Conservation (phyloP, 2,329 filamentous ascomycete genomes). For the Ascochyta clinopodiicola region DNA sequence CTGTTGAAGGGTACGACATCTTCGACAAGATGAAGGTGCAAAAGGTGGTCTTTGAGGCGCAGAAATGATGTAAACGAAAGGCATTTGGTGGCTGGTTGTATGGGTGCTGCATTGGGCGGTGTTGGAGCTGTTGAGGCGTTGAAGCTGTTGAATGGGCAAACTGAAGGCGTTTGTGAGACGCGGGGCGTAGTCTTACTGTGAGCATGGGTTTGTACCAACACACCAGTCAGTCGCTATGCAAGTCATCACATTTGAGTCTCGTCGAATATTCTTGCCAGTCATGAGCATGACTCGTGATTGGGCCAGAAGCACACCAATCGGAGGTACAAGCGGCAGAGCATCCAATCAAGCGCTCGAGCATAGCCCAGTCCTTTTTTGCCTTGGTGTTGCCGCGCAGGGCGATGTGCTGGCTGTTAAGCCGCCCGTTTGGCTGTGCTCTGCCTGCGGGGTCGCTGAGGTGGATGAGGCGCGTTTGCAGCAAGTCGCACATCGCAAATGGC, state of each 20-base stretch:
- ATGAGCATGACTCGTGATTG: slow-evolving; percentile 10
- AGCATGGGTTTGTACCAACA: background rate
- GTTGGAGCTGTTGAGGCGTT: background rate
- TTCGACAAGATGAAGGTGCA: slow-evolving; percentile 62
- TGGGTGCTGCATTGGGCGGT: slow-evolving; percentile 6
- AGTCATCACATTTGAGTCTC: background rate
- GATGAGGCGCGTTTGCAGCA: slow-evolving; percentile 23
- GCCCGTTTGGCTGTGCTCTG: slow-evolving; percentile 24
- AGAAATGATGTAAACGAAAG: slow-evolving; percentile 34
- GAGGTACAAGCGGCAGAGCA: slow-evolving; percentile 8
- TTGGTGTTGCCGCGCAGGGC: slow-evolving; percentile 15
- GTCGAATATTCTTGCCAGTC: background rate
- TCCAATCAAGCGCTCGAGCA: slow-evolving; percentile 4
- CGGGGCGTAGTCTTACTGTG: background rate
- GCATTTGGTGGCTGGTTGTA: background rate
- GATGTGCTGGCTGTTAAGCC: slow-evolving; percentile 12
- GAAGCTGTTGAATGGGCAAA: background rate
- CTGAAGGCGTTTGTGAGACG: background rate
- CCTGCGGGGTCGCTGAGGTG: slow-evolving; percentile 23
- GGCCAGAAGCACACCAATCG: slow-evolving; percentile 7
- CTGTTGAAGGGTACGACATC: slow-evolving; percentile 59
- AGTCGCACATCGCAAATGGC: background rate
- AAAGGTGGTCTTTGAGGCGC: slow-evolving; percentile 59
- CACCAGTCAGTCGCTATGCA: background rate
- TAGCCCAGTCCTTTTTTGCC: slow-evolving; percentile 11